Percentiles rank a stretch among this genome's conserved stretches.
These are phyloP conservation scores for Xylaria sp. DNA, from an alignment of 2,329 filamentous ascomycete species.

Conservation along the genomic window DNA sequence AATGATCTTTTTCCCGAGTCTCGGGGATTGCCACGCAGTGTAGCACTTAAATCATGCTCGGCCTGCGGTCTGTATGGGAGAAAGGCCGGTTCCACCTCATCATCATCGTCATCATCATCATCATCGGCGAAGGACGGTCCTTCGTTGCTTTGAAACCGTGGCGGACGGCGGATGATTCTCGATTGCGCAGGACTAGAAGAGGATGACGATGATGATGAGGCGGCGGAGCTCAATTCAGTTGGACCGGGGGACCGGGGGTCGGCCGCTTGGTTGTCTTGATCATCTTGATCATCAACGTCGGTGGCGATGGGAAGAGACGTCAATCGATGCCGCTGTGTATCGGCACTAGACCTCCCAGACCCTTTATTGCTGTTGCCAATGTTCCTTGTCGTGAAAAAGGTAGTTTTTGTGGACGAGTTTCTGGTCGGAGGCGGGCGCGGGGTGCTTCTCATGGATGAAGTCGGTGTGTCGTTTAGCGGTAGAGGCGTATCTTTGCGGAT, in stretches of 20 bases:
- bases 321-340: conserved; percentile 54
- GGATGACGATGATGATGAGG: conserved; percentile 51
- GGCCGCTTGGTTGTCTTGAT: conserved; percentile 49
- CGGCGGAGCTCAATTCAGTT: conserved; percentile 51
- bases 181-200: conserved; percentile 65
- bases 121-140: conserved; percentile 54
- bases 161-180: conserved; percentile 68
- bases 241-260: conserved; percentile 56
- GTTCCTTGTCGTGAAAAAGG: conserved; percentile 49
- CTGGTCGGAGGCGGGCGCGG: conserved; percentile 59
- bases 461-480: conserved; percentile 57
- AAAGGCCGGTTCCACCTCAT: conserved; percentile 66
- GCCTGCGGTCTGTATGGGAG: conserved; percentile 55
- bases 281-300: conserved; percentile 49
- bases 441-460: conserved; percentile 56
- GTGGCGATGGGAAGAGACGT: conserved; percentile 57
- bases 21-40: conserved; percentile 59
- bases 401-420: conserved; percentile 59
- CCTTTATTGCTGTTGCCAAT: conserved; percentile 50
- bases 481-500: conserved; percentile 67
- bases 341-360: conserved; percentile 44
- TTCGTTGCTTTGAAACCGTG: conserved; percentile 59
- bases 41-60: conserved; percentile 61
- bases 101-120: conserved; percentile 64
- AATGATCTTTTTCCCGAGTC: conserved; percentile 48